These are phyloP conservation scores for Flagelloscypha sp. DNA, from an alignment of 768 basidiomycete genomes.

Conservation along the genomic window DNA sequence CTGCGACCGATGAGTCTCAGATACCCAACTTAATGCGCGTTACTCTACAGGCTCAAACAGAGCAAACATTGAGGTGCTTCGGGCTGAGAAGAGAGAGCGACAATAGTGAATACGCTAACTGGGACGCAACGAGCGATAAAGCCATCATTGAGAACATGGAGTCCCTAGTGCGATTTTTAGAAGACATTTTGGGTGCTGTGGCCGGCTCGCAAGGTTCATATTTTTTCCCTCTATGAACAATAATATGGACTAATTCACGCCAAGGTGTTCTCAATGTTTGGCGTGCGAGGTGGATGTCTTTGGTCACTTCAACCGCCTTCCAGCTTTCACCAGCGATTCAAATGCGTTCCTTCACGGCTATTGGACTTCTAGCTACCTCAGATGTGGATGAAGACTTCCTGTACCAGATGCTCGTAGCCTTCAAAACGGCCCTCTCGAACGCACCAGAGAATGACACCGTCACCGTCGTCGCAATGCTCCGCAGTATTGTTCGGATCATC, in stretches of 20 bases:
- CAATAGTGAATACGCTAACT: slow-evolving; percentile 59
- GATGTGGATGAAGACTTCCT: slow-evolving; percentile 91
- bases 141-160: slow-evolving; percentile 60
- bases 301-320: slow-evolving; percentile 83
- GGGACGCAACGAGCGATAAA: slow-evolving; percentile 37
- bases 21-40: slow-evolving; percentile 53
- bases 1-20: slow-evolving; percentile 48
- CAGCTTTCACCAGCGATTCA: slow-evolving; percentile 86
- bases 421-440: slow-evolving; percentile 61
- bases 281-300: slow-evolving; percentile 89
- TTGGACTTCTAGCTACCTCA: slow-evolving; percentile 72
- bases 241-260: slow-evolving; percentile 5
- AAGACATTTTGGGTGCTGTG: slow-evolving; percentile 53
- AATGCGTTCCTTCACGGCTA: slow-evolving; percentile 74
- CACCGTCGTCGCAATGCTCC: slow-evolving; percentile 80
- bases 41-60: slow-evolving; percentile 50
- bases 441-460: slow-evolving; percentile 62
- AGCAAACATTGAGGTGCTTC: slow-evolving; percentile 59
- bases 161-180: slow-evolving; percentile 52
- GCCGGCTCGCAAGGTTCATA: slow-evolving; percentile 61
- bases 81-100: slow-evolving; percentile 57
- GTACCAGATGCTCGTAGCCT: slow-evolving; percentile 88
- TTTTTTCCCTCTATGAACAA: background rate
- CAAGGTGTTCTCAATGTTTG: slow-evolving; percentile 77
- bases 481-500: slow-evolving; percentile 73